Conservation (phyloP, 805 yeast genomes). For the Candida loeiensis region DNA sequence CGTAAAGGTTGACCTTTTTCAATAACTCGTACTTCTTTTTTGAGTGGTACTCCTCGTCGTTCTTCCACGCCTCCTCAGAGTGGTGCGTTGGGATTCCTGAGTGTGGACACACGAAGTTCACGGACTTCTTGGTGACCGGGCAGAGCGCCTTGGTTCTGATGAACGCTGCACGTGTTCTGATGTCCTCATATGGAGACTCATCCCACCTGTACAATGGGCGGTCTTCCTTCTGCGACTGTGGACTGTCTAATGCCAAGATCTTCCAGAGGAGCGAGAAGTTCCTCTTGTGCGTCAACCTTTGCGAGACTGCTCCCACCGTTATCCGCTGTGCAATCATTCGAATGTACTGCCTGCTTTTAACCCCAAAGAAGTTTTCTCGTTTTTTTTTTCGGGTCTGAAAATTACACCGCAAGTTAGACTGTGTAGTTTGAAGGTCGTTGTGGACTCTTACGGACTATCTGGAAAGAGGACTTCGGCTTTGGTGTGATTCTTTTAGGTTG, state of each 20-base stretch:
- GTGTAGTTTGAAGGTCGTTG: no score
- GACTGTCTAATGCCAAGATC: constrained; percentile 33
- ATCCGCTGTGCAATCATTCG: not conserved
- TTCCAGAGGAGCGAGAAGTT: constrained; percentile 38
- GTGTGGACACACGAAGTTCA: constrained; percentile 82
- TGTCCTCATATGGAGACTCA: constrained; percentile 81
- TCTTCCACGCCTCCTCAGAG: constrained; percentile 82
- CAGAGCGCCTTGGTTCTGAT: constrained; percentile 85
- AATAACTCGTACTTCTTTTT: constrained; percentile 65
- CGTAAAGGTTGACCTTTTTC: constrained; percentile 85
- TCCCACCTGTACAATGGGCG: constrained; percentile 69
- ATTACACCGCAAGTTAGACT: not conserved
- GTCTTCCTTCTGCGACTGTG: constrained; percentile 25
- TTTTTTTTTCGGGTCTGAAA: not conserved
- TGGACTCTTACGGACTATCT: no score
- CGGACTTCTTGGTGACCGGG: constrained; percentile 80
- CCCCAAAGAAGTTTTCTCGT: constrained; percentile 2
- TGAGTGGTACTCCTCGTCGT: constrained; percentile 69
- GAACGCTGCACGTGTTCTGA: constrained; percentile 86
- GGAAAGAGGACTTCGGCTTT: no score
- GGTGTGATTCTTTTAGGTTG: no score
- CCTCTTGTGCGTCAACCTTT: constrained; percentile 12
- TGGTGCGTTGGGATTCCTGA: constrained; percentile 98
- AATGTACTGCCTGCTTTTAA: constrained; percentile 1
- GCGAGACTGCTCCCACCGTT: not conserved